These are phyloP conservation scores for Coemansia sp. DNA, from an alignment of 192 early-diverging fungal genomes.

Conservation along the genomic window DNA sequence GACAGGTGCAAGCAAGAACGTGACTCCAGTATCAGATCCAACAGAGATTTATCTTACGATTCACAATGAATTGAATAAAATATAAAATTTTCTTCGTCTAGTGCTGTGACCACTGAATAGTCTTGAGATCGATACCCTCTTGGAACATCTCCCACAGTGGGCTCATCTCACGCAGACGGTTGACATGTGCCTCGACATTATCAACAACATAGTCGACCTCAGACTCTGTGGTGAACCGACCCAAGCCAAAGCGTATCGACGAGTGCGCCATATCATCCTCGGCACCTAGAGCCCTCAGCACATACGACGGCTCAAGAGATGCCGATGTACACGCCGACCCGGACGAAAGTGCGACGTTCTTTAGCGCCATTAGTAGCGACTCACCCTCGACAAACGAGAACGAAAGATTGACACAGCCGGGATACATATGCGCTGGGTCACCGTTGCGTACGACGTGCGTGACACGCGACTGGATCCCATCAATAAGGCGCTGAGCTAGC, in stretches of 20 bases:
- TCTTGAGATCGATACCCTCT: slow-evolving; percentile 90
- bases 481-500: slow-evolving; percentile 78
- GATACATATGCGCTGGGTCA: slow-evolving; percentile 74
- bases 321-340: slow-evolving; percentile 97
- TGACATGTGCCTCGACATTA: slow-evolving; percentile 80
- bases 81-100: slow-evolving; percentile 24
- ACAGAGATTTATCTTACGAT: background rate
- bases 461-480: slow-evolving; percentile 78
- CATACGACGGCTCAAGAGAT: slow-evolving; percentile 94
- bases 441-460: slow-evolving; percentile 89
- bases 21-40: background rate
- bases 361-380: slow-evolving; percentile 96
- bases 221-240: slow-evolving; percentile 92
- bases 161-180: slow-evolving; percentile 90
- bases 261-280: slow-evolving; percentile 97
- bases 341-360: slow-evolving; percentile 94
- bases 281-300: slow-evolving; percentile 93
- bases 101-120: slow-evolving; percentile 91
- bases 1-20: background rate
- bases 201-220: slow-evolving; percentile 92
- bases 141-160: slow-evolving; percentile 99
- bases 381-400: slow-evolving; percentile 98
- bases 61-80: slow-evolving; percentile 2
- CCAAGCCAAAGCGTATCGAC: slow-evolving; percentile 94
- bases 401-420: slow-evolving; percentile 94